These are phyloP conservation scores for Aspergillus ostianus DNA, from an alignment of 495 filamentous ascomycete genomes.

Conservation along the genomic window DNA sequence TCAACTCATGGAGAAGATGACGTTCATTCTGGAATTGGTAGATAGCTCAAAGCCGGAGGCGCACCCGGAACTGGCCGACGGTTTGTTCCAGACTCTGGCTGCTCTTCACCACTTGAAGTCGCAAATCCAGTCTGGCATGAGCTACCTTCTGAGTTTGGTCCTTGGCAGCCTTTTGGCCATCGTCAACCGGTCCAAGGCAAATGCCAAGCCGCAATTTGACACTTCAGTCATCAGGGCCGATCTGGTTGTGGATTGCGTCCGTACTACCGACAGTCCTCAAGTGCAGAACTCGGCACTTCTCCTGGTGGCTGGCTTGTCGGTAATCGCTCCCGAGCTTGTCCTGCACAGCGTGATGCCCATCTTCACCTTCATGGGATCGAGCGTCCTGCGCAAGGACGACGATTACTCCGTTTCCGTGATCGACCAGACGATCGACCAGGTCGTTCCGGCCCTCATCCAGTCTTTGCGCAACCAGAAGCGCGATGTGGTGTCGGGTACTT, in stretches of 20 bases:
- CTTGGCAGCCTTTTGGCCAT: conserved; percentile 75
- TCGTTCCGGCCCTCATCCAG: conserved; percentile 86
- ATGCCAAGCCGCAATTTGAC: conserved; percentile 63
- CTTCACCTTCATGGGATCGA: conserved; percentile 95
- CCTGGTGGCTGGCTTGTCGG: conserved; percentile 79
- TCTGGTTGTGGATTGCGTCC: conserved; percentile 85
- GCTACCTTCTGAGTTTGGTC: conserved; percentile 79
- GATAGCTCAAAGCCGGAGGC: conserved; percentile 70
- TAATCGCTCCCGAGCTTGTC: conserved; percentile 80
- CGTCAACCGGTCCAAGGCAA: conserved; percentile 66
- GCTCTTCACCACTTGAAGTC: conserved; percentile 78
- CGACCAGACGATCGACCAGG: conserved; percentile 76
- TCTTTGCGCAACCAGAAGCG: conserved; percentile 77
- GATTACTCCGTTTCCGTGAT: conserved; percentile 95
- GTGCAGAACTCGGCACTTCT: conserved; percentile 90
- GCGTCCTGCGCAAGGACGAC: conserved; percentile 83
- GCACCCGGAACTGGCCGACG: conserved; percentile 69
- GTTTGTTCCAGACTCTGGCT: conserved; percentile 77
- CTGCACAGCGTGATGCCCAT: conserved; percentile 98
- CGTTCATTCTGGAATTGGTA: conserved; percentile 83
- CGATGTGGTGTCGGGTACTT: conserved; percentile 72
- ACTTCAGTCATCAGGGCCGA: conserved; percentile 76
- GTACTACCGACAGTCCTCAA: conserved; percentile 80
- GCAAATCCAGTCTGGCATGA: conserved; percentile 70
- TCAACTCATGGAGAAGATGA: conserved; percentile 66